Percentiles rank a stretch among this genome's conserved stretches.
phyloP scores from a whole-genome alignment of 257 asterid species.

The Lycium ferocissimum region DNA sequence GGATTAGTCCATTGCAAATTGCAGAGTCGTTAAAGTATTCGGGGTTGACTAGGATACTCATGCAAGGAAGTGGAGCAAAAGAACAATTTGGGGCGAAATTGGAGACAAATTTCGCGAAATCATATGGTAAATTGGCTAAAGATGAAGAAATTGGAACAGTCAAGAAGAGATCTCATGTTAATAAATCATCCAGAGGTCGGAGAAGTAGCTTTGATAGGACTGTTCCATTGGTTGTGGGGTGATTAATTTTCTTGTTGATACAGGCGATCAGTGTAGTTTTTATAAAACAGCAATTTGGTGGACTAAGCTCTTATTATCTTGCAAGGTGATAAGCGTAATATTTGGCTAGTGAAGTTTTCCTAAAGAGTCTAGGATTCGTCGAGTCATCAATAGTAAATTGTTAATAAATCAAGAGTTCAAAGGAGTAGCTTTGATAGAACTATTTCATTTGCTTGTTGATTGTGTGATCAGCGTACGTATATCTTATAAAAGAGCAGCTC shows the following conservation, averaged over 20 bases:
- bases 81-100: slow-evolving; percentile 39
- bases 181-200: slow-evolving; percentile 44
- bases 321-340: too few relatives aligned
- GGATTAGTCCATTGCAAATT: slow-evolving; percentile 60
- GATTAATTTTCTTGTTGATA: not conserved
- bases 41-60: slow-evolving; percentile 66
- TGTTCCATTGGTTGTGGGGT: slow-evolving; percentile 36
- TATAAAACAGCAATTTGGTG: not conserved
- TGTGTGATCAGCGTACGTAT: not conserved
- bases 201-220: slow-evolving; percentile 61
- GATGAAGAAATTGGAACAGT: slow-evolving; percentile 41
- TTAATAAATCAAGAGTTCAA: slow-evolving; percentile 30
- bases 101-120: slow-evolving; percentile 31
- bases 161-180: slow-evolving; percentile 46
- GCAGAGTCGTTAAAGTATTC: slow-evolving; percentile 63
- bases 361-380: not conserved
- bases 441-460: slow-evolving; percentile 38
- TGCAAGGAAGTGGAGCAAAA: slow-evolving; percentile 54
- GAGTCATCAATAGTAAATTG: not conserved
- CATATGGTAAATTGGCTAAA: slow-evolving; percentile 37
- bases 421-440: slow-evolving; percentile 57
- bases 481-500: too few relatives aligned
- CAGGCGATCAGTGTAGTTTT: too few relatives aligned
- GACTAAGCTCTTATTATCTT: not conserved
- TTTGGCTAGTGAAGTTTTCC: not conserved